Conservation (phyloP, 2,329 filamentous ascomycete species). For the Claviceps sp. region DNA sequence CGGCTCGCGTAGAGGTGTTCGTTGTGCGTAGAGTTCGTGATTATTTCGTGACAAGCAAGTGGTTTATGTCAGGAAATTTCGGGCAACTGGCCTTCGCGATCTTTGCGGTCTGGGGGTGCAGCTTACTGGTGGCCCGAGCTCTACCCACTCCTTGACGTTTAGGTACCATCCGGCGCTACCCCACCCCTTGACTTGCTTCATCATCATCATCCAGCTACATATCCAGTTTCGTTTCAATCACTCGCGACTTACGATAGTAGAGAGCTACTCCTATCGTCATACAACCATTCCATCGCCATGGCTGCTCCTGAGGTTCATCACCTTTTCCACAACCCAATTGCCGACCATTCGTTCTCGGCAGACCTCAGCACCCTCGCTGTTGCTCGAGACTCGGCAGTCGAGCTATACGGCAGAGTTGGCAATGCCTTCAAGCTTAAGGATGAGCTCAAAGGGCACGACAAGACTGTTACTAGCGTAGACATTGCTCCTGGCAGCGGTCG, state of each 20-base stretch:
- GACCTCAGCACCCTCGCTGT: constrained; percentile 83
- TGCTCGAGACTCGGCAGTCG: constrained; percentile 76
- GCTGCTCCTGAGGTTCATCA: constrained; percentile 82
- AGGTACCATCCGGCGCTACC: neutral
- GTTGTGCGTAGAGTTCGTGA: neutral
- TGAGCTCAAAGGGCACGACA: constrained; percentile 92
- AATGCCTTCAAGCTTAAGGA: constrained; percentile 73
- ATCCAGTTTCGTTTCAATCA: neutral
- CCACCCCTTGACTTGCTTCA: constrained; percentile 1
- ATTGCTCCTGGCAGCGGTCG: constrained; percentile 83
- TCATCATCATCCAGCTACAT: neutral
- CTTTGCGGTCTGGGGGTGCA: neutral
- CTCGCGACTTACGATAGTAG: constrained; percentile 63
- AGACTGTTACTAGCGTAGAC: constrained; percentile 90
- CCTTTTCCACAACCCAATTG: constrained; percentile 90
- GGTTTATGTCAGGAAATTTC: constrained; percentile 1
- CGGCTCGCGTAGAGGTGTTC: neutral
- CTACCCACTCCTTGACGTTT: neutral
- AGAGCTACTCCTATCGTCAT: constrained; percentile 55
- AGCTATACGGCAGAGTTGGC: constrained; percentile 68
- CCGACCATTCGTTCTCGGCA: constrained; percentile 94
- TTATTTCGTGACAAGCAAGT: neutral
- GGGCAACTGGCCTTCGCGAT: constrained; percentile 1
- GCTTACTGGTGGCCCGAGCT: neutral
- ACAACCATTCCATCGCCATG: constrained; percentile 40